Evolutionary conservation across 2,329 filamentous ascomycete species (phyloP).

Genomic region (Trichophyton schoenleinii): DNA sequence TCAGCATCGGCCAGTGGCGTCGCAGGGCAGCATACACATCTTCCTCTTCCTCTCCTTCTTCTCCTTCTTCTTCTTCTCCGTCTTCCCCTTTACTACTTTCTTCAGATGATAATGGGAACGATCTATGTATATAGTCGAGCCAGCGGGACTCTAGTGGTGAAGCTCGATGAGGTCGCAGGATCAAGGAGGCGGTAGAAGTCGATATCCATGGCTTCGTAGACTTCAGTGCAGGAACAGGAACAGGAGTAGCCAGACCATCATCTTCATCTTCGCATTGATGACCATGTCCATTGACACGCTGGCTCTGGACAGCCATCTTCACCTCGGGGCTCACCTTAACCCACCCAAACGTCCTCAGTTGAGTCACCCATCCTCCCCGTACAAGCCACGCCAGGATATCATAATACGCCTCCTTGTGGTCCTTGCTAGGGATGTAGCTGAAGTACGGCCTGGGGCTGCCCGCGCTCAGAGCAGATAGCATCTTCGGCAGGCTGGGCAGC

Average conservation of each 20-base stretch:
- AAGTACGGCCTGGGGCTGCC: conserved; percentile 72
- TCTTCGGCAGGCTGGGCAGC: conserved; percentile 68
- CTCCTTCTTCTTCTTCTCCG: too few relatives aligned
- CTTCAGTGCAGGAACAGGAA: conserved; percentile 25
- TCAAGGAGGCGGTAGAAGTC: conserved; percentile 47
- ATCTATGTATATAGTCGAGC: conserved; percentile 38
- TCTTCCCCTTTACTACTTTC: too few relatives aligned
- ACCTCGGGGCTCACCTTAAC: conserved; percentile 73
- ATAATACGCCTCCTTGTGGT: conserved; percentile 77
- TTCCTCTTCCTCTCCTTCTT: too few relatives aligned
- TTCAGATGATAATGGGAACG: conserved; percentile 18
- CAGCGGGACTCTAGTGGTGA: conserved; percentile 66
- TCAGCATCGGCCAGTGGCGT: conserved; percentile 58
- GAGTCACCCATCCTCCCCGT: conserved; percentile 84
- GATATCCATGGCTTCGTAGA: too few relatives aligned
- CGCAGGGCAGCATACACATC: conserved; percentile 29
- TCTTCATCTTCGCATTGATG: conserved; percentile 11
- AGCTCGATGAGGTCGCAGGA: conserved; percentile 66
- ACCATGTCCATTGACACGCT: conserved; percentile 5
- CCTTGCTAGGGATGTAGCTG: conserved; percentile 70
- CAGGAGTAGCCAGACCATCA: conserved; percentile 17
- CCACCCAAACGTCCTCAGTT: conserved; percentile 83
- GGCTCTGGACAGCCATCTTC: conserved; percentile 58
- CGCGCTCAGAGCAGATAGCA: conserved; percentile 65
- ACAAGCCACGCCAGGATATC: conserved; percentile 88